A percentile compares a stretch with the other conserved stretches of the same genome.
Conservation (phyloP, 1,139 yeast genomes). For the Meyerozyma elateridarum region DNA sequence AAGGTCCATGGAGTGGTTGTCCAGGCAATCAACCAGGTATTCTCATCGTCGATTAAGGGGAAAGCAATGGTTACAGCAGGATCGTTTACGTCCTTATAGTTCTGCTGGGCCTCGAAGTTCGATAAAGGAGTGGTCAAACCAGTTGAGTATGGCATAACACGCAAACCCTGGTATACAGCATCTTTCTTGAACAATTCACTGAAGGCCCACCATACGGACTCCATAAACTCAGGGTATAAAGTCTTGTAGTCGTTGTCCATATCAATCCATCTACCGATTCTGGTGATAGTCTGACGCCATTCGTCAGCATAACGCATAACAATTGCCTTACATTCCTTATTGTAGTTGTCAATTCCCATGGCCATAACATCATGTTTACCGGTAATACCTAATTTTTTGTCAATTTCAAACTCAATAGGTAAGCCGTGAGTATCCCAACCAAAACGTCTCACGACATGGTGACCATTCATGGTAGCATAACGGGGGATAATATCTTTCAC, state of each 20-base stretch:
- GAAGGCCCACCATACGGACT: constrained; percentile 99
- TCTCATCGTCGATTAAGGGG: constrained; percentile 73
- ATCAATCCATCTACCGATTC: constrained; percentile 98
- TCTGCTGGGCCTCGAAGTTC: constrained; percentile 97
- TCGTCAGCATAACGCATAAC: constrained; percentile 96
- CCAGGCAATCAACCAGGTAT: constrained; percentile 91
- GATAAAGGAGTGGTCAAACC: constrained; percentile 96
- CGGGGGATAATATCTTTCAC: constrained; percentile 96
- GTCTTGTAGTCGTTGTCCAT: constrained; percentile 98
- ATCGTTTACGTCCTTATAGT: constrained; percentile 93
- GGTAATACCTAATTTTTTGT: constrained; percentile 90
- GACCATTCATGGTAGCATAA: constrained; percentile 96
- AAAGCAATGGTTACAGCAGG: constrained; percentile 95
- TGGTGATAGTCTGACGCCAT: constrained; percentile 89
- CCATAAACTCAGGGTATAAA: constrained; percentile 92
- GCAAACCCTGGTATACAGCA: constrained; percentile 86
- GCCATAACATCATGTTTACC: constrained; percentile 92
- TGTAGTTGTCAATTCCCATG: constrained; percentile 91
- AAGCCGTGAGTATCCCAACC: constrained; percentile 99
- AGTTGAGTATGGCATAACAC: constrained; percentile 98
- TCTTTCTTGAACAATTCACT: constrained; percentile 79
- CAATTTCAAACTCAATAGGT: constrained; percentile 97
- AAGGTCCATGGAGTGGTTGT: constrained; percentile 99
- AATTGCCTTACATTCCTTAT: constrained; percentile 90
- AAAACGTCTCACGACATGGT: constrained; percentile 91